phyloP scores from a whole-genome alignment of 345 rosid species.

The Triadica sebifera region DNA sequence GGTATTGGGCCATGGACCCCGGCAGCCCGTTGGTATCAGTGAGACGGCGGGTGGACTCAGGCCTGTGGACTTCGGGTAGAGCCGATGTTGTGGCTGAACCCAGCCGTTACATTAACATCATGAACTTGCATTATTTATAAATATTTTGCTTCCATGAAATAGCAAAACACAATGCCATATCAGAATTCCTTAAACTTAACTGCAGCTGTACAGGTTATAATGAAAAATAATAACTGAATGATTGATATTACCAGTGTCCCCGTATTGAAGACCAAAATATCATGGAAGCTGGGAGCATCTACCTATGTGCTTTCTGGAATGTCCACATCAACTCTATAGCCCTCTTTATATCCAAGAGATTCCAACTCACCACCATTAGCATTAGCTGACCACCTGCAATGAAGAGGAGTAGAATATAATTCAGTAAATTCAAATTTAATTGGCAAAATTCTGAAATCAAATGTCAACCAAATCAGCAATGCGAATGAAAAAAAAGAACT shows the following conservation, averaged over 20 bases:
- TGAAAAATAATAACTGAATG: not conserved
- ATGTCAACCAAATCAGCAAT: not conserved
- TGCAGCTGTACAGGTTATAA: not conserved
- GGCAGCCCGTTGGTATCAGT: too few relatives aligned
- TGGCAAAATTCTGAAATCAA: not conserved
- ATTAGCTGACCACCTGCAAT: slow-evolving; percentile 70
- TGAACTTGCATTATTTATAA: not conserved
- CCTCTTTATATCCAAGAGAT: slow-evolving; percentile 78
- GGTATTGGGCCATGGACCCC: too few relatives aligned
- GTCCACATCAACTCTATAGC: slow-evolving; percentile 87
- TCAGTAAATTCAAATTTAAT: not conserved
- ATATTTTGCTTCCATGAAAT: slow-evolving; percentile 1
- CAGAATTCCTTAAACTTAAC: slow-evolving; percentile 1
- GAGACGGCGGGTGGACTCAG: too few relatives aligned
- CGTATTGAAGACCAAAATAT: slow-evolving; percentile 70
- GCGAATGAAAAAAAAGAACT: not conserved
- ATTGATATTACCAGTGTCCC: slow-evolving; percentile 75
- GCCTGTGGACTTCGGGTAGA: too few relatives aligned
- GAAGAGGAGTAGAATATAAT: slow-evolving; percentile 6
- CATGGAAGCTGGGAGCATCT: slow-evolving; percentile 72
- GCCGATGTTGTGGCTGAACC: too few relatives aligned
- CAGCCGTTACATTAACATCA: too few relatives aligned
- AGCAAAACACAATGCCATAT: not conserved
- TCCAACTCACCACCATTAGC: slow-evolving; percentile 65
- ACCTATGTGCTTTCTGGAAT: slow-evolving; percentile 86